Conservation (phyloP, 2,329 filamentous ascomycete species). For the Penicillium brevicompactum region DNA sequence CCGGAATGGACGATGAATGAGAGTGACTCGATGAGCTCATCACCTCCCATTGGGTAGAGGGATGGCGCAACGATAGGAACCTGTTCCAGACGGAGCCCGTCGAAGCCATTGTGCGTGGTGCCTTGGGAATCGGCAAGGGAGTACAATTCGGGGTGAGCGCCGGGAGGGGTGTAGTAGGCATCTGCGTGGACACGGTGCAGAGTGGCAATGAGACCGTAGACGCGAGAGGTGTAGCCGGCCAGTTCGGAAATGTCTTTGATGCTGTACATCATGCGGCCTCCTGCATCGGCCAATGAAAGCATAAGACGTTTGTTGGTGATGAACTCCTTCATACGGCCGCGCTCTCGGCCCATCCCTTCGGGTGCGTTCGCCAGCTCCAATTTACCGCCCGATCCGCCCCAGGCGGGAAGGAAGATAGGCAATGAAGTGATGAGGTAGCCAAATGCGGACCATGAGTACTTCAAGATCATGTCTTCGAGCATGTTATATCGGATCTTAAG, state of each 20-base stretch:
- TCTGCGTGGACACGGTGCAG: constrained; percentile 90
- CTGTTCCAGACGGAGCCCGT: constrained; percentile 88
- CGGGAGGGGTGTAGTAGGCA: constrained; percentile 73
- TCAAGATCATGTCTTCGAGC: constrained; percentile 95
- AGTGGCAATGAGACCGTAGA: constrained; percentile 93
- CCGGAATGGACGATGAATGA: constrained; percentile 87
- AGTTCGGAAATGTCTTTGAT: constrained; percentile 97
- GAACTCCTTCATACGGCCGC: constrained; percentile 94
- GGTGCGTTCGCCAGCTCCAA: constrained; percentile 60
- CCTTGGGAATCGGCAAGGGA: constrained; percentile 90
- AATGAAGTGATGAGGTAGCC: constrained; percentile 92
- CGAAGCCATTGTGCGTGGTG: constrained; percentile 91
- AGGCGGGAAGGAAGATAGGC: constrained; percentile 90
- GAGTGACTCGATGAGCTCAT: constrained; percentile 85
- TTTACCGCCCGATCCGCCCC: constrained; percentile 80
- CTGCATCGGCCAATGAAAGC: constrained; percentile 94
- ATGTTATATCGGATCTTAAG: constrained; percentile 99
- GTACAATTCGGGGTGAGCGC: constrained; percentile 74
- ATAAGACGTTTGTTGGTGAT: constrained; percentile 99
- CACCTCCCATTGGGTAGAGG: constrained; percentile 85
- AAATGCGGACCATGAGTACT: constrained; percentile 98
- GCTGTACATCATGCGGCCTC: constrained; percentile 98
- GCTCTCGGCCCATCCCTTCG: constrained; percentile 58
- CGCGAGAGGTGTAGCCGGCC: constrained; percentile 91
- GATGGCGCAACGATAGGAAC: constrained; percentile 89